A percentile compares a stretch with the other conserved stretches of the same genome.
These are phyloP conservation scores for Clonostachys rhizophaga DNA, from an alignment of 2,329 filamentous ascomycete genomes.

Conservation along the genomic window DNA sequence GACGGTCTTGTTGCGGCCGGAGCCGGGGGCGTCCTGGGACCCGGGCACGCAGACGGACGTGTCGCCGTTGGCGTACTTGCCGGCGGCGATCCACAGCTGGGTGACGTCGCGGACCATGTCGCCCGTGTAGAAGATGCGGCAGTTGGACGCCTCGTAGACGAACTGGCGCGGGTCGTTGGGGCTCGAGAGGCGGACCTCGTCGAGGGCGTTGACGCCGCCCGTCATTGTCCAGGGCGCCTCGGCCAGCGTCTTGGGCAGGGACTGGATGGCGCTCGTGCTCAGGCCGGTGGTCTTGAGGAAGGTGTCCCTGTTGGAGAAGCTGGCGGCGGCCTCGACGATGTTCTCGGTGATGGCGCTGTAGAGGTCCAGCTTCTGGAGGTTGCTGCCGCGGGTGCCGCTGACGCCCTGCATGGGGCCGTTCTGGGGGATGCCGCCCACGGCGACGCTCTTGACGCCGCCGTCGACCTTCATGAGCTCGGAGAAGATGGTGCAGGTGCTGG, in stretches of 20 bases:
- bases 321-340: not conserved
- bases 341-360: not conserved
- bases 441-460: slow-evolving; percentile 49
- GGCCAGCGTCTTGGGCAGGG: not conserved
- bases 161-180: not conserved
- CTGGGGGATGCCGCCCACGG: slow-evolving; percentile 51
- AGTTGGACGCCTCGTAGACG: slow-evolving; percentile 1
- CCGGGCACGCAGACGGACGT: not conserved
- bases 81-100: not conserved
- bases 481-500: slow-evolving; percentile 56
- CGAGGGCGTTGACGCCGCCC: not conserved
- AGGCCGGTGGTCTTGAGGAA: not conserved
- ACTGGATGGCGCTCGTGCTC: not conserved
- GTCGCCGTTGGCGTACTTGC: not conserved
- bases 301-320: not conserved
- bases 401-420: slow-evolving; percentile 48
- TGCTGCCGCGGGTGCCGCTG: slow-evolving; percentile 52
- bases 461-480: slow-evolving; percentile 46
- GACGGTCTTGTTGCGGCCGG: not conserved
- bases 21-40: not conserved
- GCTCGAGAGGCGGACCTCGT: not conserved
- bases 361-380: slow-evolving; percentile 8
- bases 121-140: not conserved
- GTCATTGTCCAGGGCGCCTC: not conserved
- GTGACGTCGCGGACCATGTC: not conserved